Percentiles rank a stretch among this genome's conserved stretches.
phyloP scores from a whole-genome alignment of 2,329 filamentous ascomycete species.

The Trichoderma semiorbis region DNA sequence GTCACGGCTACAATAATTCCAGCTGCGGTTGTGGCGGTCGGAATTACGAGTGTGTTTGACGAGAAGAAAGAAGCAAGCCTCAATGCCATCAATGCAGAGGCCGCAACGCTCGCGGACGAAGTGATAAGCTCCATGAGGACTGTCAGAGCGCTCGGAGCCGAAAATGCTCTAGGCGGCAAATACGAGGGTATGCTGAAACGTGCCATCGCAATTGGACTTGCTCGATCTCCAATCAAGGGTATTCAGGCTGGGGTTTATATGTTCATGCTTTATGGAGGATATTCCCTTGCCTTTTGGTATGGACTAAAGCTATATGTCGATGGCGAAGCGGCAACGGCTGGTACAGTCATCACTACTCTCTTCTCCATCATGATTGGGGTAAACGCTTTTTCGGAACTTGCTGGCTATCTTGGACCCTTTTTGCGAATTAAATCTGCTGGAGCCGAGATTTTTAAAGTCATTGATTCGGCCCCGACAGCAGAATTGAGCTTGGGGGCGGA shows the following conservation, averaged over 20 bases:
- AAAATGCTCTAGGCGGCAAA: neutral
- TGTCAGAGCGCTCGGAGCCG: neutral
- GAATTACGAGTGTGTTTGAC: neutral
- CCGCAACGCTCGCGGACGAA: neutral
- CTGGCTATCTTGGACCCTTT: neutral
- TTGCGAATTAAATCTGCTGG: neutral
- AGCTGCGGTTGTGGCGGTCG: neutral
- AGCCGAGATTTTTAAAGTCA: neutral
- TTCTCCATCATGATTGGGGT: constrained; percentile 2
- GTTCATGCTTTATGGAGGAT: neutral
- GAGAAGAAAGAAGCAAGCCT: neutral
- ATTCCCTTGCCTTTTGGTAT: neutral
- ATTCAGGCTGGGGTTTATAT: neutral
- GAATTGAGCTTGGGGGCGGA: neutral
- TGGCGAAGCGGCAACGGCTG: neutral
- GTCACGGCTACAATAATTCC: neutral
- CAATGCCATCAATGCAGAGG: neutral
- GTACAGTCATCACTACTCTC: neutral
- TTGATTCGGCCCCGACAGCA: neutral
- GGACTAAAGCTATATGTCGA: neutral
- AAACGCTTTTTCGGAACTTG: neutral
- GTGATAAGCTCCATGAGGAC: neutral
- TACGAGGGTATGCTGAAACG: neutral
- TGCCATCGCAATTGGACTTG: neutral
- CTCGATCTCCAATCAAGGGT: neutral